These are phyloP conservation scores for Exophiala lecanii-corni DNA, from an alignment of 2,329 filamentous ascomycete genomes.

Conservation along the genomic window DNA sequence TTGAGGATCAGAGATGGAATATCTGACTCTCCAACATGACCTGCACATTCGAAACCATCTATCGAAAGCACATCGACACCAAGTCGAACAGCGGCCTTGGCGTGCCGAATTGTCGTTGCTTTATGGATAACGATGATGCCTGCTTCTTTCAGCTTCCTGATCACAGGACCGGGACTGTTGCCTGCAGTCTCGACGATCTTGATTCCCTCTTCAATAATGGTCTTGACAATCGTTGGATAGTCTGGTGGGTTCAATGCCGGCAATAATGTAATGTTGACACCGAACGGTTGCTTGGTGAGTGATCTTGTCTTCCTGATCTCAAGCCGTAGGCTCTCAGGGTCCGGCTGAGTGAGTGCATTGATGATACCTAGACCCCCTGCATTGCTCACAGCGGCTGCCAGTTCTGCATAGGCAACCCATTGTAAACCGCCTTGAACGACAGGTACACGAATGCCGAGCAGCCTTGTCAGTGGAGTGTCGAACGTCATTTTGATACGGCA, in stretches of 20 bases:
- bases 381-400: conserved; percentile 48
- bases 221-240: conserved; percentile 84
- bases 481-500: not conserved
- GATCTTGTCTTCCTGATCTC: conserved; percentile 83
- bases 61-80: conserved; percentile 96
- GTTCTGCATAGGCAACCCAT: conserved; percentile 51
- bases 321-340: conserved; percentile 82
- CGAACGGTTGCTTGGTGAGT: conserved; percentile 64
- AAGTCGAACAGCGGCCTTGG: conserved; percentile 81
- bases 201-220: conserved; percentile 88
- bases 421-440: conserved; percentile 50
- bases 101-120: conserved; percentile 92
- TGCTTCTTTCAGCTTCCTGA: conserved; percentile 76
- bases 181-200: conserved; percentile 88
- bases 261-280: conserved; percentile 90
- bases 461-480: not conserved
- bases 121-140: conserved; percentile 84
- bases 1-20: conserved; percentile 61
- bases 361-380: conserved; percentile 49
- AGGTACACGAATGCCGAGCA: conserved; percentile 33
- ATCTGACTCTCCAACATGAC: conserved; percentile 51
- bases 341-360: conserved; percentile 74
- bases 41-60: conserved; percentile 95
- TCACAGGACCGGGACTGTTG: conserved; percentile 84
- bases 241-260: conserved; percentile 84